These are phyloP conservation scores for Blakeslea trispora DNA, from an alignment of 371 early-diverging fungal genomes.

Conservation along the genomic window DNA sequence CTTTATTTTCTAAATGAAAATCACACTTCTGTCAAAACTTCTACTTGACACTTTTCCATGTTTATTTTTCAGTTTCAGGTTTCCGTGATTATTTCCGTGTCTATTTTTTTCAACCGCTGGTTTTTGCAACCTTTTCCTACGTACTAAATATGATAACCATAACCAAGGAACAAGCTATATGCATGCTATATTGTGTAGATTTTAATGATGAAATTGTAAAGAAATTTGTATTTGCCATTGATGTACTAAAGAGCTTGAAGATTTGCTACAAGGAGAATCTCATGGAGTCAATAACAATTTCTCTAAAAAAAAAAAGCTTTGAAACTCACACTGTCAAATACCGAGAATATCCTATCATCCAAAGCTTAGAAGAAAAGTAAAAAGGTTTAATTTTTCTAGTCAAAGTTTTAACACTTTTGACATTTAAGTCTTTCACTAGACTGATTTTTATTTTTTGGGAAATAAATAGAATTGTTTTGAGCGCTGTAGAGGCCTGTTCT, in stretches of 20 bases:
- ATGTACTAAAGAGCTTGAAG: constrained; percentile 21
- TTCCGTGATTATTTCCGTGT: too few species aligned
- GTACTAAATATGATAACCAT: constrained; percentile 24
- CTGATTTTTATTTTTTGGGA: constrained; percentile 13
- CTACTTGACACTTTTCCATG: neutral
- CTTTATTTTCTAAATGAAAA: too few species aligned
- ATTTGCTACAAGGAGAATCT: constrained; percentile 28
- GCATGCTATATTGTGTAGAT: constrained; percentile 22
- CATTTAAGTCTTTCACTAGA: constrained; percentile 17
- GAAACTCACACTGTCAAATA: constrained; percentile 24
- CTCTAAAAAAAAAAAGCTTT: constrained; percentile 18
- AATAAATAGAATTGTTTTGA: constrained; percentile 9
- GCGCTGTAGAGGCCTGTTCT: constrained; percentile 14
- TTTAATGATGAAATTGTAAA: constrained; percentile 24
- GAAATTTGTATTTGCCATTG: constrained; percentile 18
- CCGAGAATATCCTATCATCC: constrained; percentile 18
- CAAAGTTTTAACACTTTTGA: constrained; percentile 8
- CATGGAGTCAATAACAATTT: constrained; percentile 28
- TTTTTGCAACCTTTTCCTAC: constrained; percentile 10
- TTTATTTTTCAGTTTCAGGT: too few species aligned
- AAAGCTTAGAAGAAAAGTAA: constrained; percentile 24
- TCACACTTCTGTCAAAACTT: too few species aligned
- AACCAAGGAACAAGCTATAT: constrained; percentile 25
- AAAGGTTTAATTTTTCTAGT: constrained; percentile 25
- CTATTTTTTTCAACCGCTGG: constrained; percentile 11